Conservation (phyloP, 306 rosid species). For the Cicer arietinum region DNA sequence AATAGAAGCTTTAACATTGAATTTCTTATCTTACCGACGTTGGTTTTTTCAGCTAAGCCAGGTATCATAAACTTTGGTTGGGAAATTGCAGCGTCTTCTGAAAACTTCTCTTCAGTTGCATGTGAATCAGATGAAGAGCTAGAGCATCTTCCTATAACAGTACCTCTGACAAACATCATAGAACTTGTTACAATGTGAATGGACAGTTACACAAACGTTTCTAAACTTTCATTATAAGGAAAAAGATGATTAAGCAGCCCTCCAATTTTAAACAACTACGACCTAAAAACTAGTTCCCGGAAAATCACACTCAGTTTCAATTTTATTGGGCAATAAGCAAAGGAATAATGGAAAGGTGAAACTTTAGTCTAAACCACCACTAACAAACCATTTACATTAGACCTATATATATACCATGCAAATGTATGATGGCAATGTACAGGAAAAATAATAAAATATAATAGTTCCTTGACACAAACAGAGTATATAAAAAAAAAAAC, state of each 20-base stretch:
- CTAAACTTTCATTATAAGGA: conserved; percentile 33
- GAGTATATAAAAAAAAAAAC: not conserved
- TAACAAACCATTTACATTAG: conserved; percentile 12
- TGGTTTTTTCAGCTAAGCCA: conserved; percentile 57
- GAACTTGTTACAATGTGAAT: conserved; percentile 12
- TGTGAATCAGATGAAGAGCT: conserved; percentile 72
- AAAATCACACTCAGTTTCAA: conserved; percentile 3
- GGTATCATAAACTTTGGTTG: conserved; percentile 56
- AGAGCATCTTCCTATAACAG: conserved; percentile 56
- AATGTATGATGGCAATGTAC: conserved; percentile 23
- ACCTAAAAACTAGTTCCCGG: conserved; percentile 17
- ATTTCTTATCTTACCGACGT: conserved; percentile 57
- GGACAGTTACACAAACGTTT: conserved; percentile 13
- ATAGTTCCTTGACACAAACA: conserved; percentile 14
- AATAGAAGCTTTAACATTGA: conserved; percentile 37
- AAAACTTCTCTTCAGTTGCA: conserved; percentile 60
- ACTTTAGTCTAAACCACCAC: not conserved
- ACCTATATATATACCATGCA: conserved; percentile 6
- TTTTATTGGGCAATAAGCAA: conserved; percentile 10
- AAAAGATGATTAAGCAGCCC: conserved; percentile 33
- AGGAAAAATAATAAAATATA: conserved; percentile 25
- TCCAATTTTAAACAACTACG: conserved; percentile 35
- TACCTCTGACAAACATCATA: conserved; percentile 58
- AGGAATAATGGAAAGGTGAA: conserved; percentile 13
- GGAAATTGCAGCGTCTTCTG: conserved; percentile 53